Conservation (phyloP, 805 yeast genomes). For the Ogataea populi-albae region DNA sequence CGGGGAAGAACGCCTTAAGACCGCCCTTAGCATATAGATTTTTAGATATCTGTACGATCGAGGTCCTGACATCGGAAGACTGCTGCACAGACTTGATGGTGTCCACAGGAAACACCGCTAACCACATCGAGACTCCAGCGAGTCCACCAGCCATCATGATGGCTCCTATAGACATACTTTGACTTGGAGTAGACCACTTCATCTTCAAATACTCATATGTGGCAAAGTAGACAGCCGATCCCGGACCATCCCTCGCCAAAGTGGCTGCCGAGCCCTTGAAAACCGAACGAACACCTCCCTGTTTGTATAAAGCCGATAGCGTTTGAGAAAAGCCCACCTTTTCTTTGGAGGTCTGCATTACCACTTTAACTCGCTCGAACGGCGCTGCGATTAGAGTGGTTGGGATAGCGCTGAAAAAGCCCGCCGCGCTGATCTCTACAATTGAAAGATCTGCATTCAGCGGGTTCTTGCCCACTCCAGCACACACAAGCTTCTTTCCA, state of each 20-base stretch:
- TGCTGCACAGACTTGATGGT: conserved; percentile 87
- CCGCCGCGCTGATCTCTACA: conserved; percentile 81
- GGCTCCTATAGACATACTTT: conserved; percentile 64
- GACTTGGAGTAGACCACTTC: conserved; percentile 48
- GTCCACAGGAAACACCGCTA: conserved; percentile 91
- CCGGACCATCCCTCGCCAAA: conserved; percentile 95
- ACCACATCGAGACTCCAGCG: conserved; percentile 98
- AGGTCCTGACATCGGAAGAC: conserved; percentile 50
- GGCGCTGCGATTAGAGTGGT: conserved; percentile 98
- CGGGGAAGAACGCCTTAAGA: conserved; percentile 91
- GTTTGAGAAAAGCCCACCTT: conserved; percentile 53
- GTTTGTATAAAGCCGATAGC: conserved; percentile 62
- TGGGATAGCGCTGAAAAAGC: conserved; percentile 91
- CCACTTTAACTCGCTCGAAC: conserved; percentile 91
- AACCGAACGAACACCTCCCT: conserved; percentile 81
- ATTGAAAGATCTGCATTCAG: conserved; percentile 48
- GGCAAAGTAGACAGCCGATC: conserved; percentile 92
- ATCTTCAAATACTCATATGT: conserved; percentile 83
- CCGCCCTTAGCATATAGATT: conserved; percentile 76
- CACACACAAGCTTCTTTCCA: conserved; percentile 73
- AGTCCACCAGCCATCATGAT: conserved; percentile 89
- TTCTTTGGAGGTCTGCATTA: conserved; percentile 65
- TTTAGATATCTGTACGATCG: conserved; percentile 63
- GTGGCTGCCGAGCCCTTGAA: conserved; percentile 93
- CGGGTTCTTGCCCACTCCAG: conserved; percentile 35